phyloP scores from a whole-genome alignment of 116 monocot genomes.

The Dioscorea cayenensis region DNA sequence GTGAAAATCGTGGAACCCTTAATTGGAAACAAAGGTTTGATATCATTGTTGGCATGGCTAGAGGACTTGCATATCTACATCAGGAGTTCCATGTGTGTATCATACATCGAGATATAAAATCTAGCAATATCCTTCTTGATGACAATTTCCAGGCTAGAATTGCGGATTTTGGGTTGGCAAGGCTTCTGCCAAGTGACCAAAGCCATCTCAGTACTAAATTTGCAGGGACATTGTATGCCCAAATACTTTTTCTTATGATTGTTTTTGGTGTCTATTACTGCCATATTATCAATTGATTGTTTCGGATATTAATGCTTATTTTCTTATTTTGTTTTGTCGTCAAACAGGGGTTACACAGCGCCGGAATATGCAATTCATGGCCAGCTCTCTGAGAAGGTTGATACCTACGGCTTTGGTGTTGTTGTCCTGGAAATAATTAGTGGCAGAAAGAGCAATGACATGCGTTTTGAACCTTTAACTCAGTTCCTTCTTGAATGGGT shows the following conservation, averaged over 20 bases:
- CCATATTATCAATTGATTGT: not conserved
- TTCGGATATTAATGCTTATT: not conserved
- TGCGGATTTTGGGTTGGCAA: constrained; percentile 72
- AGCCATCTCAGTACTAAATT: constrained; percentile 64
- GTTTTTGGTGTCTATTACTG: not conserved
- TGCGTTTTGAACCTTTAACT: constrained; percentile 30
- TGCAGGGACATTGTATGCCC: constrained; percentile 68
- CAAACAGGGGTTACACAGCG: constrained; percentile 66
- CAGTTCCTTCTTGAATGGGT: constrained; percentile 83
- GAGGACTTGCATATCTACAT: constrained; percentile 71
- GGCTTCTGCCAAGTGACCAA: constrained; percentile 50
- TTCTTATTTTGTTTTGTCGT: not conserved
- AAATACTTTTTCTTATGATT: not conserved
- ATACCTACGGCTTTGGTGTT: constrained; percentile 61
- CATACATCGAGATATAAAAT: constrained; percentile 74
- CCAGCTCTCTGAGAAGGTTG: constrained; percentile 51
- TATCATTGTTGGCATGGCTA: constrained; percentile 71
- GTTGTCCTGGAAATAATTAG: constrained; percentile 64
- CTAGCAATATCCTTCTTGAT: constrained; percentile 63
- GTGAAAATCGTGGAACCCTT: constrained; percentile 38
- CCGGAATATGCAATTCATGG: constrained; percentile 80
- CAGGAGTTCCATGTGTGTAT: constrained; percentile 64
- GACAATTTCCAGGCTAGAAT: constrained; percentile 57
- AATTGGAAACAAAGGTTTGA: constrained; percentile 68
- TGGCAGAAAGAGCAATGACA: constrained; percentile 53